Evolutionary conservation across 306 rosid genomes (phyloP).

Genomic region (Sindora glabra): DNA sequence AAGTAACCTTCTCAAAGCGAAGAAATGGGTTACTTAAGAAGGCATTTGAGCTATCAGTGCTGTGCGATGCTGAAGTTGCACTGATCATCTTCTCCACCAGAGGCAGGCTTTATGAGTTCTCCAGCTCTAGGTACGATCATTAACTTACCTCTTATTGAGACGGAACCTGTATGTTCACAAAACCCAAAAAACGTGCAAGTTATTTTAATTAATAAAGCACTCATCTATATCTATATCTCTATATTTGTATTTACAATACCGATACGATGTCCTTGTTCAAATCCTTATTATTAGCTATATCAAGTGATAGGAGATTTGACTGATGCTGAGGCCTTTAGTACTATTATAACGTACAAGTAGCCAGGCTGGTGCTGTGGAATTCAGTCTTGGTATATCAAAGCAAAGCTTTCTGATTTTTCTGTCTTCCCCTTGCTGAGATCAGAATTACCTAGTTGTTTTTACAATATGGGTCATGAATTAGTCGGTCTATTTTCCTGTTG

Average conservation of each 20-base stretch:
- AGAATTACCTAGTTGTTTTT: too few species aligned
- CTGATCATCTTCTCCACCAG: constrained; percentile 75
- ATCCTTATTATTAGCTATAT: too few species aligned
- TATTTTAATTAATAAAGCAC: neutral
- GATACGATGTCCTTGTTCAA: too few species aligned
- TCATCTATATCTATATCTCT: neutral
- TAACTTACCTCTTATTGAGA: neutral
- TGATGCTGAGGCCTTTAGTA: neutral
- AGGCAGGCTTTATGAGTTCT: constrained; percentile 86
- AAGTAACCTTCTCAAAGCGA: constrained; percentile 84
- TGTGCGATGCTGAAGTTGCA: constrained; percentile 96
- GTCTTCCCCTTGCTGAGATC: neutral
- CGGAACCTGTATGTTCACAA: neutral
- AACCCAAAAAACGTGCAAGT: neutral
- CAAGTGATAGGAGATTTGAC: neutral
- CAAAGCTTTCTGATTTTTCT: neutral
- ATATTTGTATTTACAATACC: too few species aligned
- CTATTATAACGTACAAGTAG: neutral
- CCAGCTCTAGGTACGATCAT: constrained; percentile 59
- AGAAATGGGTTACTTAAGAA: constrained; percentile 86
- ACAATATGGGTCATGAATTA: too few species aligned
- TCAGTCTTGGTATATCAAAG: neutral
- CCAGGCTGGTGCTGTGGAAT: neutral
- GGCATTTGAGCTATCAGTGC: constrained; percentile 85
- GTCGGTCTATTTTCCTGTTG: too few species aligned